These are phyloP conservation scores for Eucalyptus lansdowneana DNA, from an alignment of 345 rosid species.

Conservation along the genomic window DNA sequence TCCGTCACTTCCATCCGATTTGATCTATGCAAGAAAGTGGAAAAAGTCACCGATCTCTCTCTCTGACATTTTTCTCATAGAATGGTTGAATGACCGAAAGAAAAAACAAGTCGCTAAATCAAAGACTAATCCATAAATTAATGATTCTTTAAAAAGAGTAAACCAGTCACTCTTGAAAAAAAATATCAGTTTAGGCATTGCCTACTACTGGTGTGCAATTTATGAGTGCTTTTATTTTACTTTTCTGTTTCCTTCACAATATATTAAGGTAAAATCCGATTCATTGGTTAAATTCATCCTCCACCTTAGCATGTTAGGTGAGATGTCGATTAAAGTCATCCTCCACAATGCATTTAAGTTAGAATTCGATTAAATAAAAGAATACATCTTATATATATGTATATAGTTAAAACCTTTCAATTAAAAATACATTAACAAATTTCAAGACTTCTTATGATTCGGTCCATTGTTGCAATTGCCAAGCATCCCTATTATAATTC, in stretches of 20 bases:
- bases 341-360: neutral
- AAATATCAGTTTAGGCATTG: neutral
- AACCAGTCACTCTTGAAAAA: neutral
- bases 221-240: neutral
- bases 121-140: neutral
- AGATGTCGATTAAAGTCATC: neutral
- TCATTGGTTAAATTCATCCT: neutral
- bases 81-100: neutral
- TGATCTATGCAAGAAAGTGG: neutral
- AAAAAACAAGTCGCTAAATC: neutral
- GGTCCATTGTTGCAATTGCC: neutral
- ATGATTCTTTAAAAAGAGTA: neutral
- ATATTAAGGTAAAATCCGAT: neutral
- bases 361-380: neutral
- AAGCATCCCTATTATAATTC: fast-evolving
- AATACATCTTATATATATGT: neutral
- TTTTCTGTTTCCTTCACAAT: neutral
- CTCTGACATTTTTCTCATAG: neutral
- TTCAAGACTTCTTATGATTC: neutral
- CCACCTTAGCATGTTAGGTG: too few relatives aligned
- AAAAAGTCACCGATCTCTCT: neutral
- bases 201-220: neutral
- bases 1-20: neutral
- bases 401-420: neutral
- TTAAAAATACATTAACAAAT: neutral